A percentile compares a stretch with the other conserved stretches of the same genome.
Evolutionary conservation across 805 yeast genomes (phyloP).

Genomic region (Lipomyces sp.): DNA sequence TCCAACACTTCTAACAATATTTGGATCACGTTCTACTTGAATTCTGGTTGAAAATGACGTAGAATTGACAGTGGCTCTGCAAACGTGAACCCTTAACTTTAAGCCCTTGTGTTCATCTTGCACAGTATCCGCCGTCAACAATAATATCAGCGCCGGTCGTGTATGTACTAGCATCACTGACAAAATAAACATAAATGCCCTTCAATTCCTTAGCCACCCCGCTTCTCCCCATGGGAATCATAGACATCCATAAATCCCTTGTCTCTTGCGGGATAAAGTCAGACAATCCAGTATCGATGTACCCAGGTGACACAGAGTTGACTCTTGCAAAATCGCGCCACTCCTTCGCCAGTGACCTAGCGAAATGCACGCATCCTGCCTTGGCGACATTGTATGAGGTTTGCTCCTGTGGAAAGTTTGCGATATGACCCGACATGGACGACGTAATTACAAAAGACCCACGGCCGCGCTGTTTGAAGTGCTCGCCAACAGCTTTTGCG

Average conservation of each 20-base stretch:
- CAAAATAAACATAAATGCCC: constrained; percentile 67
- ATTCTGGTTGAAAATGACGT: no score
- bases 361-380: constrained; percentile 77
- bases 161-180: constrained; percentile 78
- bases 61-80: no score
- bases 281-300: constrained; percentile 67
- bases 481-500: constrained; percentile 72
- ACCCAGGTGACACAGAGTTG: constrained; percentile 79
- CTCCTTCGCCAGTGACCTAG: constrained; percentile 78
- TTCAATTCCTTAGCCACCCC: constrained; percentile 72
- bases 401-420: constrained; percentile 81
- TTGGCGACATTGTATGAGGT: constrained; percentile 80
- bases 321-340: constrained; percentile 84
- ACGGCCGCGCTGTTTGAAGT: constrained; percentile 68
- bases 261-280: constrained; percentile 55
- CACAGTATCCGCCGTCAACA: constrained; percentile 69
- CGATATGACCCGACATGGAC: constrained; percentile 86
- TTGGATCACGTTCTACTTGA: no score
- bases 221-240: constrained; percentile 72
- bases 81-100: no score
- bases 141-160: constrained; percentile 78
- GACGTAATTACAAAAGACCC: constrained; percentile 84
- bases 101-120: no score
- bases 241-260: constrained; percentile 56
- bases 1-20: no score